phyloP scores from a whole-genome alignment of 257 asterid genomes.

The Cynanchum wilfordii region DNA sequence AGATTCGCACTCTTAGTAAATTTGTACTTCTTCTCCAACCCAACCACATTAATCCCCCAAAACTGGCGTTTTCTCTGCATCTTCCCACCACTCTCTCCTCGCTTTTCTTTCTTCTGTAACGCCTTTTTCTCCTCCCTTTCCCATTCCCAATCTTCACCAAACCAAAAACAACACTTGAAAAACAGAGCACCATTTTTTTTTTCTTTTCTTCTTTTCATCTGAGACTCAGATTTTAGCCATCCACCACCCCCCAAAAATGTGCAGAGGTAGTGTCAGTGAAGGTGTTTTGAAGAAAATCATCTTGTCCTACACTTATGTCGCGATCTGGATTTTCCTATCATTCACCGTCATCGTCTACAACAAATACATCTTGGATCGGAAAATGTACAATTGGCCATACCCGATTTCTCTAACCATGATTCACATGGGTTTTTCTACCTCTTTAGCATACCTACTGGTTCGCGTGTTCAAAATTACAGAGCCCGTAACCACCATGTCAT shows the following conservation, averaged over 20 bases:
- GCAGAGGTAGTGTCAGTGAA: slow-evolving; percentile 19
- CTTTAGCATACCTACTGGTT: slow-evolving; percentile 20
- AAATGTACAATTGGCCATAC: slow-evolving; percentile 26
- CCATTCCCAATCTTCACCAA: neutral
- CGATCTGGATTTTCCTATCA: slow-evolving; percentile 28
- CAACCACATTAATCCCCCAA: slow-evolving; percentile 2
- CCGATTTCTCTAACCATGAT: slow-evolving; percentile 28
- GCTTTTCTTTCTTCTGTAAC: slow-evolving; percentile 5
- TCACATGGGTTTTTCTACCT: slow-evolving; percentile 24
- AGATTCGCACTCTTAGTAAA: neutral
- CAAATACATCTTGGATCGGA: slow-evolving; percentile 26
- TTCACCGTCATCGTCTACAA: slow-evolving; percentile 30
- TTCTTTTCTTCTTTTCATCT: neutral
- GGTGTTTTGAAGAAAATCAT: slow-evolving; percentile 23
- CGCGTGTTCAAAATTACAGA: slow-evolving; percentile 20
- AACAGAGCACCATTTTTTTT: neutral
- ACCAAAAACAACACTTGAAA: neutral
- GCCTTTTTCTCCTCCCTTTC: slow-evolving; percentile 1
- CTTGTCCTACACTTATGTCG: slow-evolving; percentile 24
- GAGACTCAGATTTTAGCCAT: neutral
- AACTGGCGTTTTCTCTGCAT: neutral
- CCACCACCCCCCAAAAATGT: slow-evolving; percentile 7
- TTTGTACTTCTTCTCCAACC: neutral
- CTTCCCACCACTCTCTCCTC: neutral
- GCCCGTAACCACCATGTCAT: slow-evolving; percentile 18